Evolutionary conservation across 345 rosid species (phyloP), one percentile per base, ranked within the genome.

Genomic region (Acer negundo): DNA sequence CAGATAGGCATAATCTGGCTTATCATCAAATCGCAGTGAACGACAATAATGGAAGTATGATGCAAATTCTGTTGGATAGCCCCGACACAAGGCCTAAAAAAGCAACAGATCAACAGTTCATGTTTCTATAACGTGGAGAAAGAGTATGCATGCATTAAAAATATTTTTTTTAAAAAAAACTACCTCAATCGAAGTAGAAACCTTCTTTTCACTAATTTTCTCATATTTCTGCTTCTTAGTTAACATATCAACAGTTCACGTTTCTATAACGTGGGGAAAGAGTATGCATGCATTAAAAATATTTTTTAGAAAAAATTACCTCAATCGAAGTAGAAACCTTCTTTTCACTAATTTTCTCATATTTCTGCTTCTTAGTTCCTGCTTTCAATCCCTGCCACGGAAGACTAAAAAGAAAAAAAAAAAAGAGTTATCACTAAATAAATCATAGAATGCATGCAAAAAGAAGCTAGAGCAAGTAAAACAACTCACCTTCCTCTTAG

Each of bases 311-410:
- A 15, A 59, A 56, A 20, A 38, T 69, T 75, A 90, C 93, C 92
- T 91, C 93, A 73, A 90, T 88, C 24, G 98, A 84, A 67, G 97
- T 96, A 74, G 98, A 91, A 16, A 94, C 98, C 87, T 96, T 96
- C 87, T 96, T 96, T 82, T 96, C 99, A 74, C 99, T 90, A 70
- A 96, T 96, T 84, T 90, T 94, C 80, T 96, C 99, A 76, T 96
- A 96, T 84, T 94, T 94, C 77, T 94, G 99, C 81, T 96, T 96
- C 90, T 96, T 96, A 58, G 89, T 96, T 83, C 99, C 99, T 31
- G 98, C 98, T 86, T 91, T 94, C 51, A 96, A 84, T 77, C 99
- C 99, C 88, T 96, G 99, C 99, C 99, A 96, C 35, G 99, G 99
- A 85, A 96, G 98, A 84, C 99, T 96, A 63, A 6, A 73, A 72